Percentiles rank a stretch among this genome's conserved stretches.
These are phyloP conservation scores for Fusarium metavorans DNA, from an alignment of 2,329 filamentous ascomycete genomes.

Conservation along the genomic window DNA sequence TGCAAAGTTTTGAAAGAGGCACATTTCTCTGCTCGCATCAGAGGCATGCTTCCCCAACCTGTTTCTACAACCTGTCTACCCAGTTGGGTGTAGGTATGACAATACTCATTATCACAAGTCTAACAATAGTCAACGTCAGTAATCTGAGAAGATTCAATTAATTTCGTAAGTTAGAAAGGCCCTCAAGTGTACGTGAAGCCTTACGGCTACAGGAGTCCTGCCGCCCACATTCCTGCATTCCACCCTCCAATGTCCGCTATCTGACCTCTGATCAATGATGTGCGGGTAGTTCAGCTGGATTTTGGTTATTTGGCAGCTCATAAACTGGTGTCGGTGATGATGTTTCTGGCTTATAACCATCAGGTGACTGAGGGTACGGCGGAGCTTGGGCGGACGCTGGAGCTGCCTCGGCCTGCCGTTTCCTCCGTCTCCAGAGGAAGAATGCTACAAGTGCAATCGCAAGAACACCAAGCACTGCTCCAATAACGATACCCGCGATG, in stretches of 20 bases:
- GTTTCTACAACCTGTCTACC: not conserved
- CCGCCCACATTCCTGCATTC: not conserved
- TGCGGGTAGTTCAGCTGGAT: not conserved
- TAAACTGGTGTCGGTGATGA: not conserved
- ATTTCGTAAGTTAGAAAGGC: not conserved
- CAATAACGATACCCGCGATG: conserved; percentile 48
- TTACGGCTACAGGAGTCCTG: not conserved
- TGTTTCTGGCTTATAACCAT: not conserved
- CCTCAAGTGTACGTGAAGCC: not conserved
- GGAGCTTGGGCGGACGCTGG: not conserved
- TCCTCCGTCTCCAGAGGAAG: conserved; percentile 45
- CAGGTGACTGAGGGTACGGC: not conserved
- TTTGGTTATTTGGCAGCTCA: not conserved
- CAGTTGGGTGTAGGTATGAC: not conserved
- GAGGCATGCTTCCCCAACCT: not conserved
- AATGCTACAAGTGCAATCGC: conserved; percentile 38
- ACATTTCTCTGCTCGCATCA: not conserved
- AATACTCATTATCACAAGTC: not conserved
- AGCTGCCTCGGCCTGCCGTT: not conserved
- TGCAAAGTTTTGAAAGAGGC: not conserved
- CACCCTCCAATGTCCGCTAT: not conserved
- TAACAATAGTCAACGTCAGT: not conserved
- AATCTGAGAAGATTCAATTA: not conserved
- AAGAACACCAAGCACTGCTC: conserved; percentile 43
- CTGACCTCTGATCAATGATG: not conserved